phyloP scores from a whole-genome alignment of 495 filamentous ascomycete species.

The Podospora comata region DNA sequence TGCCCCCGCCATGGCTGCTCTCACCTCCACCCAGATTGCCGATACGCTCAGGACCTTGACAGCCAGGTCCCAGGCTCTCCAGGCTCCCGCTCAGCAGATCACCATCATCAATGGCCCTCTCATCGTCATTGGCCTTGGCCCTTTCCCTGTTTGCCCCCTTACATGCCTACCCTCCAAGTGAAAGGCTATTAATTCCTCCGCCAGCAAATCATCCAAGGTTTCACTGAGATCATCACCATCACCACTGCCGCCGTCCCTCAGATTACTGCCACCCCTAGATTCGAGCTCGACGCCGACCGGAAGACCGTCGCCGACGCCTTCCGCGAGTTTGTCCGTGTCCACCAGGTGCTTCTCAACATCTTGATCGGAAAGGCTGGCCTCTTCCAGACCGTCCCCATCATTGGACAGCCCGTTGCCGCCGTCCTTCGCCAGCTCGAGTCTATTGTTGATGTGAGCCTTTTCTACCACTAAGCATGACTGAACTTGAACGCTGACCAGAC shows the following conservation, averaged over 20 bases:
- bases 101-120: constrained; percentile 26
- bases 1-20: not conserved
- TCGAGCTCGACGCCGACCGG: constrained; percentile 3
- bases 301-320: constrained; percentile 18
- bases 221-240: constrained; percentile 26
- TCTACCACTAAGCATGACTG: not conserved
- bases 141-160: constrained; percentile 18
- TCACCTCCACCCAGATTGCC: not conserved
- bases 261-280: not conserved
- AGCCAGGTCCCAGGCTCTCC: not conserved
- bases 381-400: constrained; percentile 9
- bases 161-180: not conserved
- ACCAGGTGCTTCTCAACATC: constrained; percentile 31
- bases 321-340: constrained; percentile 24
- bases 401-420: constrained; percentile 10
- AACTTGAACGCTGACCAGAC: not conserved
- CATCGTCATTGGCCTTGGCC: constrained; percentile 25
- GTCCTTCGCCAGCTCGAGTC: constrained; percentile 23
- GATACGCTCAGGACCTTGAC: not conserved
- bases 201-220: constrained; percentile 22
- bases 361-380: constrained; percentile 33
- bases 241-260: constrained; percentile 5
- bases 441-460: constrained; percentile 16
- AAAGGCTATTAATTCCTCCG: not conserved
- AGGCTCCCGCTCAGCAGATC: constrained; percentile 17